Conservation (phyloP, 768 basidiomycete species). For the Amanita subjunquillea region DNA sequence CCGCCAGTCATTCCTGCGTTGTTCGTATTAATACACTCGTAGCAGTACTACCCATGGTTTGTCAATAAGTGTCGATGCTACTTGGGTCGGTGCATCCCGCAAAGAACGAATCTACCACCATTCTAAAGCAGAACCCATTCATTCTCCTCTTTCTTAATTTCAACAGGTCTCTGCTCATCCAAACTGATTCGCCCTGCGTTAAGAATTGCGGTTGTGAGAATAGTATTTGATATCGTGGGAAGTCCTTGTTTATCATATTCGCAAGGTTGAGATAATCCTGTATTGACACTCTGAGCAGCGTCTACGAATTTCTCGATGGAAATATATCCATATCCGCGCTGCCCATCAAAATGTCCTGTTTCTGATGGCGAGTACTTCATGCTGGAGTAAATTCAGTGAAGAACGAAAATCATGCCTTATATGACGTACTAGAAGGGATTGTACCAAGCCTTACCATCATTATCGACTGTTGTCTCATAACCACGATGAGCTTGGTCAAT, state of each 20-base stretch:
- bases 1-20: conserved; percentile 12
- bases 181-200: conserved; percentile 85
- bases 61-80: conserved; percentile 3
- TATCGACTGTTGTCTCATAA: conserved; percentile 83
- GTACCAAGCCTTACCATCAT: conserved; percentile 45
- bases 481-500: conserved; percentile 94
- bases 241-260: conserved; percentile 50
- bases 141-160: conserved; percentile 56
- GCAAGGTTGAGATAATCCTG: conserved; percentile 48
- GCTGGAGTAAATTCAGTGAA: conserved; percentile 25
- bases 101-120: neutral
- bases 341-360: conserved; percentile 89
- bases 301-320: conserved; percentile 87
- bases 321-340: conserved; percentile 85
- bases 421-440: conserved; percentile 82
- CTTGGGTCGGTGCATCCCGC: neutral
- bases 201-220: conserved; percentile 79
- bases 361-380: conserved; percentile 95
- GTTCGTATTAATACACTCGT: conserved; percentile 4
- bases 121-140: conserved; percentile 42
- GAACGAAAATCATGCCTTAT: conserved; percentile 3
- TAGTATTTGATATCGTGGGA: conserved; percentile 85
- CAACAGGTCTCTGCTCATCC: conserved; percentile 81
- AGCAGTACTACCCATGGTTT: conserved; percentile 2
- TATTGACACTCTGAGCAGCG: conserved; percentile 71